phyloP scores from a whole-genome alignment of 2,329 filamentous ascomycete species.

The Apiospora malaysiana region DNA sequence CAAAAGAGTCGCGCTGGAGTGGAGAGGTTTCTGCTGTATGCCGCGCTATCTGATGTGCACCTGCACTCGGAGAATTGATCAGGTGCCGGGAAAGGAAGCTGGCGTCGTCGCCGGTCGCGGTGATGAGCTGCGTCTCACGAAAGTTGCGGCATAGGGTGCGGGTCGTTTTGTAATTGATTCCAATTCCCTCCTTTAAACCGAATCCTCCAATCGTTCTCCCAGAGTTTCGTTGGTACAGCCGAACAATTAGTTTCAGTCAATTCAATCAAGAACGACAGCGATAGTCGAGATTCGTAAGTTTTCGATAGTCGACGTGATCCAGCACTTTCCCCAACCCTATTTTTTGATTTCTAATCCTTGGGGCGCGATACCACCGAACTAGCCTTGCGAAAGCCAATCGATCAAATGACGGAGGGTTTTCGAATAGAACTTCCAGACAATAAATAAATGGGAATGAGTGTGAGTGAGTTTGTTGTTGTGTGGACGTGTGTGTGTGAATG shows the following conservation, averaged over 20 bases:
- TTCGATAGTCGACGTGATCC: slow-evolving; percentile 11
- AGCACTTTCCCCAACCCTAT: slow-evolving; percentile 11
- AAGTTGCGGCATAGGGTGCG: slow-evolving; percentile 5
- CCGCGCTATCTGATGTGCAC: not conserved
- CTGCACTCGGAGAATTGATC: not conserved
- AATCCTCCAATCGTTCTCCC: not conserved
- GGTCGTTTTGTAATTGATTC: not conserved
- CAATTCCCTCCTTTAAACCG: not conserved
- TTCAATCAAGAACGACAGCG: slow-evolving; percentile 11
- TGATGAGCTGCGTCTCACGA: slow-evolving; percentile 6
- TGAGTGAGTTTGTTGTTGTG: not conserved
- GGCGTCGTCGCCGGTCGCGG: slow-evolving; percentile 1
- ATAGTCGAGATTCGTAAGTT: not conserved
- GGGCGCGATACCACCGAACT: slow-evolving; percentile 3
- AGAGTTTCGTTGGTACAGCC: not conserved
- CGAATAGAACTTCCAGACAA: not conserved
- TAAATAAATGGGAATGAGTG: slow-evolving; percentile 7
- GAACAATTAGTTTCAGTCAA: not conserved
- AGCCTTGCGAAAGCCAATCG: not conserved
- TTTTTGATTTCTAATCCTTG: not conserved
- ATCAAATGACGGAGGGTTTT: not conserved
- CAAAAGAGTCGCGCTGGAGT: slow-evolving; percentile 35
- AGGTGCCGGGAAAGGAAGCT: not conserved
- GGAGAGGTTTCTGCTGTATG: not conserved
- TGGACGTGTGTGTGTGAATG: slow-evolving; percentile 14